Evolutionary conservation across 106 monocot genomes (phyloP).

Genomic region (Cymbidium sinense): DNA sequence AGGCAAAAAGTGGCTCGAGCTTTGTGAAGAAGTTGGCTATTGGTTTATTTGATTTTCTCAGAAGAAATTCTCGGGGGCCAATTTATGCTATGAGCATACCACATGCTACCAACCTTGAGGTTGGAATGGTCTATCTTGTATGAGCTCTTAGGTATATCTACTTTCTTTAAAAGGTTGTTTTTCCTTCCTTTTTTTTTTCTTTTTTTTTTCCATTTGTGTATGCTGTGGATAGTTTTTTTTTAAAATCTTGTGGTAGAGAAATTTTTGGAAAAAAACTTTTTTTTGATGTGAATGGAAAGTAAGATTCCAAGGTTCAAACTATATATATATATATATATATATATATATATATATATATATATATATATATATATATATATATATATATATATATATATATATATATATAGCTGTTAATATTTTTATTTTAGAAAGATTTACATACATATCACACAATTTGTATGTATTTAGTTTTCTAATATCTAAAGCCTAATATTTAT

Average conservation of each 20-base stretch:
- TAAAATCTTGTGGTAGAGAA: no score
- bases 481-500: no score
- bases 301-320: not conserved
- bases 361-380: no score
- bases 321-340: no score
- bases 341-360: no score
- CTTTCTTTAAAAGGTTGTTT: not conserved
- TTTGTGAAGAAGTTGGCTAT: conserved; percentile 66
- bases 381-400: no score
- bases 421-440: no score
- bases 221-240: not conserved
- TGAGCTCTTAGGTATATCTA: conserved; percentile 16
- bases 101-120: conserved; percentile 80
- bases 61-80: conserved; percentile 68
- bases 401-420: no score
- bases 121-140: conserved; percentile 89
- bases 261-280: no score
- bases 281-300: not conserved
- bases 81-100: conserved; percentile 61
- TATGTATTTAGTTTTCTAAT: no score
- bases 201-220: not conserved
- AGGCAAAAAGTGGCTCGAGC: conserved; percentile 75
- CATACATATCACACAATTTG: no score
- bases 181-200: no score
- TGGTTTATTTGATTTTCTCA: conserved; percentile 68